Conservation (phyloP, 2,329 filamentous ascomycete species). For the Trichophyton rubrum region DNA sequence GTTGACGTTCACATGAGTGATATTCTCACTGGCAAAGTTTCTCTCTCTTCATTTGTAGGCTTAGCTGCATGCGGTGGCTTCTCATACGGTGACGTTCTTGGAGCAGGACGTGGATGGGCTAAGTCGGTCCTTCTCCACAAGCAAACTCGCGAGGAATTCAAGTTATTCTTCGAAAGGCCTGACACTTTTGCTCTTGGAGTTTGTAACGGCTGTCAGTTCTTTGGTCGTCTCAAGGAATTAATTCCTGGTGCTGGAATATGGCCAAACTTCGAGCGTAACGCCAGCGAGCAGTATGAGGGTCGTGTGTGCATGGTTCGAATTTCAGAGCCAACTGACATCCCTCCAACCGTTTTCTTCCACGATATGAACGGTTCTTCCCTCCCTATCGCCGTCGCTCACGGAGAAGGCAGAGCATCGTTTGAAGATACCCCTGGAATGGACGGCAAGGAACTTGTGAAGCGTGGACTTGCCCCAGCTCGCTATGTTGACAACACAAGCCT, state of each 20-base stretch:
- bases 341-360: constrained; percentile 71
- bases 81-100: constrained; percentile 84
- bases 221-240: constrained; percentile 66
- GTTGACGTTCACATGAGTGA: constrained; percentile 97
- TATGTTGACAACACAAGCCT: constrained; percentile 72
- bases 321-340: constrained; percentile 44
- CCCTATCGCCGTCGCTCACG: constrained; percentile 80
- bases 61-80: constrained; percentile 94
- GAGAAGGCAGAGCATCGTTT: constrained; percentile 74
- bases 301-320: constrained; percentile 77
- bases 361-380: constrained; percentile 73
- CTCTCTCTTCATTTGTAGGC: constrained; percentile 70
- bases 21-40: constrained; percentile 63
- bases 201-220: constrained; percentile 96
- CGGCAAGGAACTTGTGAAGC: constrained; percentile 43
- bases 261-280: constrained; percentile 78
- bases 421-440: constrained; percentile 36
- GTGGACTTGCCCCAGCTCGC: constrained; percentile 61
- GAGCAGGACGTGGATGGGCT: constrained; percentile 93
- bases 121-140: constrained; percentile 81
- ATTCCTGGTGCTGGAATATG: constrained; percentile 73
- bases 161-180: constrained; percentile 69
- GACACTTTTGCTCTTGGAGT: constrained; percentile 91
- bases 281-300: constrained; percentile 79
- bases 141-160: constrained; percentile 62